Evolutionary conservation across 2,329 filamentous ascomycete genomes (phyloP).

Genomic region (Chrysosphaeria jannelii): DNA sequence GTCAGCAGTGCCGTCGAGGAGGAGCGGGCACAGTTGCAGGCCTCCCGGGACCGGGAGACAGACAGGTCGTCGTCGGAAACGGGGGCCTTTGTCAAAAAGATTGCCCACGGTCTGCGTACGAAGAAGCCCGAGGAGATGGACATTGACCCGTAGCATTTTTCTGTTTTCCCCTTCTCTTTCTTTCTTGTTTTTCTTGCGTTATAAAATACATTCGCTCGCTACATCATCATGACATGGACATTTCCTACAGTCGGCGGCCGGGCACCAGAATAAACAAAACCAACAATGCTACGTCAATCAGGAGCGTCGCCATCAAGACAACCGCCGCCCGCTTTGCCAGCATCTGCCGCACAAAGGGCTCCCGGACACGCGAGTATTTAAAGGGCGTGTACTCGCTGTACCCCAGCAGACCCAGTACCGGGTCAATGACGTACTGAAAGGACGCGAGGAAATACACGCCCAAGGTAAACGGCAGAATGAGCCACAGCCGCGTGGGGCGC

Average conservation of each 20-base stretch:
- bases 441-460: constrained; percentile 70
- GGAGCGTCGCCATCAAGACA: constrained; percentile 42
- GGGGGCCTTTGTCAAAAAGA: no score
- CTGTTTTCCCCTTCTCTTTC: no score
- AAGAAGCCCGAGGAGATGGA: no score
- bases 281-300: constrained; percentile 57
- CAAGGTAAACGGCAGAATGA: constrained; percentile 70
- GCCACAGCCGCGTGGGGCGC: constrained; percentile 47
- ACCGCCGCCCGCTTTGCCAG: constrained; percentile 59
- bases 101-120: no score
- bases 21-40: constrained; percentile 6
- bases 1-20: constrained; percentile 19
- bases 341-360: constrained; percentile 70
- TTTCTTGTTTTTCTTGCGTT: no score
- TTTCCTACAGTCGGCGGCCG: constrained; percentile 57
- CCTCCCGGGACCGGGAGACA: constrained; percentile 2
- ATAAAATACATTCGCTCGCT: no score
- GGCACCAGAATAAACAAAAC: constrained; percentile 87
- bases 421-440: constrained; percentile 89
- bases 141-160: no score
- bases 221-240: no score
- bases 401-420: constrained; percentile 62
- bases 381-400: constrained; percentile 93
- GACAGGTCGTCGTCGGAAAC: background rate
- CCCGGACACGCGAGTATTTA: constrained; percentile 61